Base-by-base conservation (phyloP, 345 rosid species). In the Brassica incana region DNA sequence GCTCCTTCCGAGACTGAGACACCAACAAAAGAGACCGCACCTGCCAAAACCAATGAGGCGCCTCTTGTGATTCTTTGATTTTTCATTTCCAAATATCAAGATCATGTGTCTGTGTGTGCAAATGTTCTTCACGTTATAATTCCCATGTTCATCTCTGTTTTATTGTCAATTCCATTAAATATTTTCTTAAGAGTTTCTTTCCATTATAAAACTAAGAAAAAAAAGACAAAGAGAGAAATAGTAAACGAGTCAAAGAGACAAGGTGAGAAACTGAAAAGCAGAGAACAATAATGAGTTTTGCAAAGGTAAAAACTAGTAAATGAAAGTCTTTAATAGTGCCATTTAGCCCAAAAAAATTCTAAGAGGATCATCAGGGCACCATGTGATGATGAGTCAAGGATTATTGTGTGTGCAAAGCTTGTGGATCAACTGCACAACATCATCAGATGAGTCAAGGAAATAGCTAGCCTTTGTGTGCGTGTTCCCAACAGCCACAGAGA, bases 401-500 rank as follows among this genome's bases (percentile, higher is more conserved):
- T 58, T 48, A 82, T 78, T 14, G 81, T 80, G 60, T 61, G 65
- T 6, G 91, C 89, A 60, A 67, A 95, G 85, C 74, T 82, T 88
- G 78, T 70, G 73, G 40, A 95, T 87, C 66, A 95, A 85, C 6
- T 88, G 58, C 30, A 88, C 95, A 2, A 90, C 97, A 7, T 91
- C 92, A 29, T 93, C 91, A 0, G 99, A 87, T n/a, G 99, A 90
- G 6, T 74, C 78, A 65, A 93, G 86, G 65, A 80, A 50, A 79
- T 90, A 95, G 11, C 97, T 88, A 54, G 99, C 99, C 77, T 78
- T 88, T 3, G 99, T 89, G 3, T 92, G 89, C 4, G 82, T 79
- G 70, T 93, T 83, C 8, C 93, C 97, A 16, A 92, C 92, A 10
- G 98, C 83, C 69, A 94, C 90, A 1, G 99, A 96, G 87, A 96